These are phyloP conservation scores for Monosporascus sp. DNA, from an alignment of 2,329 filamentous ascomycete species.

Conservation along the genomic window DNA sequence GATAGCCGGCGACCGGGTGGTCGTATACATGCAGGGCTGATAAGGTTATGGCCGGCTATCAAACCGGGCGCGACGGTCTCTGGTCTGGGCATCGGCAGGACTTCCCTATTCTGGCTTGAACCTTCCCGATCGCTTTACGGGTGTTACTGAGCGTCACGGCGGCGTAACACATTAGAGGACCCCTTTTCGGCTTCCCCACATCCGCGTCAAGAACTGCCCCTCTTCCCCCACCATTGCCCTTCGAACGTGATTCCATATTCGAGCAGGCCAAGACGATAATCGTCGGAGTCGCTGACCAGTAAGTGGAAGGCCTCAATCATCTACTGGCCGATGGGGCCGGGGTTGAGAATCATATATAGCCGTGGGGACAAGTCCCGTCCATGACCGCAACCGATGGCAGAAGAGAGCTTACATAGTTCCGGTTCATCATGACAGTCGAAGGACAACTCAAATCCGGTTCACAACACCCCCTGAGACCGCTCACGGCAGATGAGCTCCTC, in stretches of 20 bases:
- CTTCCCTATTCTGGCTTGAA: not conserved
- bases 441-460: not conserved
- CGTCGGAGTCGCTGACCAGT: not conserved
- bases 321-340: not conserved
- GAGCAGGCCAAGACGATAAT: not conserved
- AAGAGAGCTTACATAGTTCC: not conserved
- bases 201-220: not conserved
- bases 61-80: too few species aligned
- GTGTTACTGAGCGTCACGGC: not conserved
- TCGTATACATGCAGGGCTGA: too few species aligned
- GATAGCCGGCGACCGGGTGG: too few species aligned
- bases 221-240: not conserved
- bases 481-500: conserved; percentile 20
- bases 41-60: too few species aligned
- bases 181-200: not conserved
- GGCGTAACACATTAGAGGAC: not conserved
- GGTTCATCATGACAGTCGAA: not conserved
- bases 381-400: not conserved
- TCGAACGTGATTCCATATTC: not conserved
- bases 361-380: not conserved
- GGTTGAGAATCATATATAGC: not conserved
- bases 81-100: not conserved
- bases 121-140: not conserved
- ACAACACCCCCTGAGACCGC: conserved; percentile 23
- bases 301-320: not conserved